phyloP scores from a whole-genome alignment of 2,329 filamentous ascomycete genomes.

The Xylaria sp. region DNA sequence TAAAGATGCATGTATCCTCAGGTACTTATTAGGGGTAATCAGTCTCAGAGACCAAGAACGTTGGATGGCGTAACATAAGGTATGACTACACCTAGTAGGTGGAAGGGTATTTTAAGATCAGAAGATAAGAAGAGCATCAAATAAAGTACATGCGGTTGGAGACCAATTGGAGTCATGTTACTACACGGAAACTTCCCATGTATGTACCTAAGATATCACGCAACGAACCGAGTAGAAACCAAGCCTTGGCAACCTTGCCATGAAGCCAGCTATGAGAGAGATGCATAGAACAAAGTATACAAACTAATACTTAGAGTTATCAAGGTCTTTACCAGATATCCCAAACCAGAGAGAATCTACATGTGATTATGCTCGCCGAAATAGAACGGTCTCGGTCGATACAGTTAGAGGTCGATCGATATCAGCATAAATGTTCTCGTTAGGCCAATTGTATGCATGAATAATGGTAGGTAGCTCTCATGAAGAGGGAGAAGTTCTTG shows the following conservation, averaged over 20 bases:
- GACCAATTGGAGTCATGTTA: not conserved
- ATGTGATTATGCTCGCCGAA: not conserved
- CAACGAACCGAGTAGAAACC: too few relatives aligned
- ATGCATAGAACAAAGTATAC: too few relatives aligned
- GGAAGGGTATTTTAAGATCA: not conserved
- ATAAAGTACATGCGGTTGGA: not conserved
- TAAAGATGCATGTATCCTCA: not conserved
- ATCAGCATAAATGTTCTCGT: not conserved
- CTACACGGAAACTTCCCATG: too few relatives aligned
- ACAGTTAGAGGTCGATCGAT: not conserved
- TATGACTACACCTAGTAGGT: not conserved
- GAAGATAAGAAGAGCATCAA: not conserved
- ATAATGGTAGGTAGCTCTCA: not conserved
- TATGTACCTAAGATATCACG: constrained; percentile 3
- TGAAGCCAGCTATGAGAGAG: too few relatives aligned
- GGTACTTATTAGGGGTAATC: not conserved
- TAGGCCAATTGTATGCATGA: not conserved
- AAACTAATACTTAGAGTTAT: too few relatives aligned
- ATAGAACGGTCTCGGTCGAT: not conserved
- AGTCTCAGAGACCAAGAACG: not conserved
- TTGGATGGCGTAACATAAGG: constrained; percentile 15
- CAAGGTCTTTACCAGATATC: too few relatives aligned
- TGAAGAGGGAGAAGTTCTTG: too few relatives aligned
- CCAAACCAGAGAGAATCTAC: not conserved
- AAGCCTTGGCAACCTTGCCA: too few relatives aligned